phyloP scores from a whole-genome alignment of 495 filamentous ascomycete genomes.

The Hyaloscypha bicolor region DNA sequence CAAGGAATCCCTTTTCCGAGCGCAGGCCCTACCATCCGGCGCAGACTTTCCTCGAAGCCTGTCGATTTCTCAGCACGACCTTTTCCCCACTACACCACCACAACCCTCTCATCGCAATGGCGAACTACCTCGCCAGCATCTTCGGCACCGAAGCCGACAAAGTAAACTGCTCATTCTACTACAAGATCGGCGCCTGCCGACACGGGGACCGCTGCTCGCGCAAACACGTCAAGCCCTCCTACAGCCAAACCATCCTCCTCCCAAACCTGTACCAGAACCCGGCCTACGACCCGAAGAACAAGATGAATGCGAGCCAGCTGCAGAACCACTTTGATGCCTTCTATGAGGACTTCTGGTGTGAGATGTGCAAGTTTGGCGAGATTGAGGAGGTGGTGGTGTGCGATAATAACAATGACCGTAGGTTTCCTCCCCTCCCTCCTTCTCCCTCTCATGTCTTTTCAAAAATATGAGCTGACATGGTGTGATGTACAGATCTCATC shows the following conservation, averaged over 20 bases:
- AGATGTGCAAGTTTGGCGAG: conserved; percentile 95
- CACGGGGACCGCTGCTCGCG: conserved; percentile 97
- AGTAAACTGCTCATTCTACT: conserved; percentile 59
- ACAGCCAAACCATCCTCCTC: conserved; percentile 95
- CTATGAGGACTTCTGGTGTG: conserved; percentile 99
- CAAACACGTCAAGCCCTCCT: conserved; percentile 98
- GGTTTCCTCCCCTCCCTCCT: conserved; percentile 2
- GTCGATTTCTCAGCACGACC: not conserved
- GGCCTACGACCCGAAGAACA: conserved; percentile 93
- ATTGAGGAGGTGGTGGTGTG: conserved; percentile 88
- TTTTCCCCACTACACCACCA: not conserved
- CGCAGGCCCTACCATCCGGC: not conserved
- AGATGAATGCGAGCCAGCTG: conserved; percentile 91
- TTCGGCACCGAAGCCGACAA: conserved; percentile 99
- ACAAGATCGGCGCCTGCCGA: conserved; percentile 97
- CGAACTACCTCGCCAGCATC: conserved; percentile 98
- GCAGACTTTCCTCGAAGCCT: not conserved
- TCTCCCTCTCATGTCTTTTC: not conserved
- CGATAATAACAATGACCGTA: conserved; percentile 70
- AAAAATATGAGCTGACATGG: conserved; percentile 1
- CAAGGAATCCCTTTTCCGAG: not conserved
- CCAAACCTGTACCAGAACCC: conserved; percentile 99
- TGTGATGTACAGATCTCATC: conserved; percentile 71
- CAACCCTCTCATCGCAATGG: conserved; percentile 47
- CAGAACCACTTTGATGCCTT: conserved; percentile 99